Evolutionary conservation across 2,329 filamentous ascomycete species (phyloP), one percentile per base, ranked within the genome.

Genomic region (Fusarium multiceps): DNA sequence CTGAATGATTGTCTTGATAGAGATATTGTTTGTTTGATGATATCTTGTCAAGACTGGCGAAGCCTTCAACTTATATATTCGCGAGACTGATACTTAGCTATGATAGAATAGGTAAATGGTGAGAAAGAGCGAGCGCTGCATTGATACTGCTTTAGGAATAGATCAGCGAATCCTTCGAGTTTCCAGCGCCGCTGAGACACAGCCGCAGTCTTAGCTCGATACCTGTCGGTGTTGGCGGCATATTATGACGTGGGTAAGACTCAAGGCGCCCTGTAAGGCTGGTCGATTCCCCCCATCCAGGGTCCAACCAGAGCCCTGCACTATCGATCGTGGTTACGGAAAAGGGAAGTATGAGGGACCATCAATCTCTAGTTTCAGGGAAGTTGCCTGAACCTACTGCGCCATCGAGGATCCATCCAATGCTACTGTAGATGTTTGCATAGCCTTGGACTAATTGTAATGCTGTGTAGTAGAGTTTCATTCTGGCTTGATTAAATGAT

Each of bases 91-190:
- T 41, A 41, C 32, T 51, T 13, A 21, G 18, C 32, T 37, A 28
- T 23, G 46, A 48, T 42, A 20, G 34, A 37, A 37, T n/a, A 37
- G 34, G 34, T 7, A 37, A 32, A 32, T 14, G 10, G 40, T 18
- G 47, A 25, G 4, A 28, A 4, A 21, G 54, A 66, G 55, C 55
- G 54, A 66, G 55, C 55, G 54, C 47, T 66, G n/a, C 42, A 66
- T 55, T 7, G 8, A 32, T 45, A 32, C 21, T 66, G 47, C 13
- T 66, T 45, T 41, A 4, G 30, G 61, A 23, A 60, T 43, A 9
- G 55, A 55, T 60, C 28, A 7, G 30, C 47, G 34, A n/a, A 28
- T 51, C 23, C 23, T 28, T 51, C 23, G 11, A 42, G 32, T 18
- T 27, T 41, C n/a, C 13, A n/a, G 47, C 37, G 60, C 53, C 51